These are phyloP conservation scores for Leccinum olivaceopallidum DNA, from an alignment of 768 basidiomycete genomes.

Conservation along the genomic window DNA sequence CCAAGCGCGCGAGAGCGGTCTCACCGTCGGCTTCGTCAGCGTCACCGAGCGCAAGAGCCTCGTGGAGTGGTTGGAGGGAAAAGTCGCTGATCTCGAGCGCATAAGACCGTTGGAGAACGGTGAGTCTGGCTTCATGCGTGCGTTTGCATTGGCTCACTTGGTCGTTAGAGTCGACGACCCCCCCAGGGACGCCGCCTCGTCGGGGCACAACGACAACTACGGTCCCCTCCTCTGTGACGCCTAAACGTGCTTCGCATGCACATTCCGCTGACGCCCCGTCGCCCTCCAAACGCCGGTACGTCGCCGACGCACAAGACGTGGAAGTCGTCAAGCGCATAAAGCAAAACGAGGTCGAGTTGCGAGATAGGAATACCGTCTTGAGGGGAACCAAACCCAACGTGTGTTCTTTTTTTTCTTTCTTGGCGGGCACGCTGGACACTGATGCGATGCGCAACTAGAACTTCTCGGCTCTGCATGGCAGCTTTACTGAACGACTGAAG, in stretches of 20 bases:
- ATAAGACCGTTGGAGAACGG: constrained; percentile 26
- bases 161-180: constrained; percentile 52
- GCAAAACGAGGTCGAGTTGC: constrained; percentile 73
- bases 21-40: constrained; percentile 76
- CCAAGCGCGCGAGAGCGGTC: constrained; percentile 72
- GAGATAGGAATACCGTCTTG: constrained; percentile 80
- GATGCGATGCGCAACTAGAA: constrained; percentile 52
- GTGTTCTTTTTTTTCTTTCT: constrained; percentile 26
- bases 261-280: constrained; percentile 37
- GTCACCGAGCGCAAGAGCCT: constrained; percentile 86
- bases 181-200: constrained; percentile 58
- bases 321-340: constrained; percentile 86
- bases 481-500: constrained; percentile 78
- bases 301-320: constrained; percentile 72
- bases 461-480: constrained; percentile 66
- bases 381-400: constrained; percentile 85
- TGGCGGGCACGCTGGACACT: neutral
- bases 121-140: constrained; percentile 7
- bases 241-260: constrained; percentile 23
- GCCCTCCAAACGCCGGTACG: constrained; percentile 73
- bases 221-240: constrained; percentile 5
- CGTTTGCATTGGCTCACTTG: neutral
- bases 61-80: constrained; percentile 82
- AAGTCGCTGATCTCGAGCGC: constrained; percentile 27
- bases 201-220: constrained; percentile 16